These are phyloP conservation scores for Exophiala sideris DNA, from an alignment of 2,329 filamentous ascomycete genomes.

Conservation along the genomic window DNA sequence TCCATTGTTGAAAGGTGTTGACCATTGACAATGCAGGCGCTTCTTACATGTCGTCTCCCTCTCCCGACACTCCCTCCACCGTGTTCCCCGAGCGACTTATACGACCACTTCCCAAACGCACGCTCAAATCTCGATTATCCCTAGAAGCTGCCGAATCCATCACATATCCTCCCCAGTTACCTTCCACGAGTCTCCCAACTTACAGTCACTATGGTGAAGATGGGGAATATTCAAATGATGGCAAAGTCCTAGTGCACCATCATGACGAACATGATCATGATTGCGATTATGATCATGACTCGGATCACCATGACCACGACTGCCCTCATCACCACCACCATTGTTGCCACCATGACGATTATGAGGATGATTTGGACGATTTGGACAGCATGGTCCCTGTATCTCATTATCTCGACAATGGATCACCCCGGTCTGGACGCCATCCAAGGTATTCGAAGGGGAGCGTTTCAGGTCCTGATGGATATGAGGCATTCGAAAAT, in stretches of 20 bases:
- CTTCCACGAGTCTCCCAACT: slow-evolving; percentile 70
- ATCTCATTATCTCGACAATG: slow-evolving; percentile 40
- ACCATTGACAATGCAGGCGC: slow-evolving; percentile 36
- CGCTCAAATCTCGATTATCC: slow-evolving; percentile 81
- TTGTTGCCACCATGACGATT: slow-evolving; percentile 35
- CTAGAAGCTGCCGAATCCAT: slow-evolving; percentile 80
- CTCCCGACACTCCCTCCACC: slow-evolving; percentile 70
- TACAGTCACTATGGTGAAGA: slow-evolving; percentile 63
- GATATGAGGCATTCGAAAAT: slow-evolving; percentile 96
- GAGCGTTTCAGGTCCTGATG: slow-evolving; percentile 70
- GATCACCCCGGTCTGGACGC: slow-evolving; percentile 35
- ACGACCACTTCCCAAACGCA: slow-evolving; percentile 83
- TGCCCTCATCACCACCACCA: slow-evolving; percentile 28
- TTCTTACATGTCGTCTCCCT: slow-evolving; percentile 49
- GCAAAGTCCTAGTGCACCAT: slow-evolving; percentile 47
- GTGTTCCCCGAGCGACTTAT: slow-evolving; percentile 89
- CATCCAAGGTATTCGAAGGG: slow-evolving; percentile 33
- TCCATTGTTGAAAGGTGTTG: slow-evolving; percentile 3
- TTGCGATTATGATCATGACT: slow-evolving; percentile 20
- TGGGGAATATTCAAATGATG: slow-evolving; percentile 49
- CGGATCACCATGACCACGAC: slow-evolving; percentile 20
- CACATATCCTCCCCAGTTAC: slow-evolving; percentile 73
- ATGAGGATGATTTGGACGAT: slow-evolving; percentile 45
- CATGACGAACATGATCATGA: slow-evolving; percentile 31
- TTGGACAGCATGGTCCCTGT: slow-evolving; percentile 49